These are phyloP conservation scores for Monosporascus cannonballus DNA, from an alignment of 2,329 filamentous ascomycete species.

Conservation along the genomic window DNA sequence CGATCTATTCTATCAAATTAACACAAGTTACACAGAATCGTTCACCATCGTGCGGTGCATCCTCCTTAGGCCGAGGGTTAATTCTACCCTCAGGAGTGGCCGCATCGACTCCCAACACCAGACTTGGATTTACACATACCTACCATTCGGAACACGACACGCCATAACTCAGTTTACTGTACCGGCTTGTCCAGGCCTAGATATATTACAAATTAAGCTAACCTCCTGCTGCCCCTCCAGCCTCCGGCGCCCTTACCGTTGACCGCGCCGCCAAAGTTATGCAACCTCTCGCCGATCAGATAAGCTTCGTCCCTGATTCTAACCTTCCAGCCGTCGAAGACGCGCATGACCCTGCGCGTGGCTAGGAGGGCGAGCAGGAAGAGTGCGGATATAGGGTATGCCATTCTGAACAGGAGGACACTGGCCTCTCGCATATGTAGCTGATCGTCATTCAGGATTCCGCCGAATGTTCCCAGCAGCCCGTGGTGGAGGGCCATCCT, in stretches of 20 bases:
- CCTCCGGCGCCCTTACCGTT: constrained; percentile 14
- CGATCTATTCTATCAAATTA: too few relatives aligned
- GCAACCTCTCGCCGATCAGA: constrained; percentile 85
- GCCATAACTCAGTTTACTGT: too few relatives aligned
- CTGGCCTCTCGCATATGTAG: constrained; percentile 19
- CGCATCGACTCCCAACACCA: too few relatives aligned
- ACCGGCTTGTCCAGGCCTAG: too few relatives aligned
- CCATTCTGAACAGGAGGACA: constrained; percentile 45
- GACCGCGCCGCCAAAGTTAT: constrained; percentile 61
- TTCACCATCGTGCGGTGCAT: too few relatives aligned
- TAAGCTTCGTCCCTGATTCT: constrained; percentile 92
- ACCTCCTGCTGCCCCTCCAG: constrained; percentile 18
- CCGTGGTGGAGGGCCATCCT: constrained; percentile 35
- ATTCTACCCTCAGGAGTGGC: too few relatives aligned
- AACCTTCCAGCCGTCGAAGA: constrained; percentile 70
- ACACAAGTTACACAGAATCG: too few relatives aligned
- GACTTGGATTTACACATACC: too few relatives aligned
- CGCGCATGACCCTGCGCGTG: constrained; percentile 47
- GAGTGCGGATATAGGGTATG: constrained; percentile 63
- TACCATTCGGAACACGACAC: too few relatives aligned
- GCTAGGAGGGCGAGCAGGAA: constrained; percentile 39
- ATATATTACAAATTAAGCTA: constrained; percentile 1
- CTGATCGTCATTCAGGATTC: constrained; percentile 12
- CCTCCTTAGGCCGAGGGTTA: too few relatives aligned
- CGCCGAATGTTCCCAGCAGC: constrained; percentile 3